Percentiles rank a stretch among this genome's conserved stretches.
Evolutionary conservation across 257 asterid species (phyloP).

Genomic region (Solanum habrochaites): DNA sequence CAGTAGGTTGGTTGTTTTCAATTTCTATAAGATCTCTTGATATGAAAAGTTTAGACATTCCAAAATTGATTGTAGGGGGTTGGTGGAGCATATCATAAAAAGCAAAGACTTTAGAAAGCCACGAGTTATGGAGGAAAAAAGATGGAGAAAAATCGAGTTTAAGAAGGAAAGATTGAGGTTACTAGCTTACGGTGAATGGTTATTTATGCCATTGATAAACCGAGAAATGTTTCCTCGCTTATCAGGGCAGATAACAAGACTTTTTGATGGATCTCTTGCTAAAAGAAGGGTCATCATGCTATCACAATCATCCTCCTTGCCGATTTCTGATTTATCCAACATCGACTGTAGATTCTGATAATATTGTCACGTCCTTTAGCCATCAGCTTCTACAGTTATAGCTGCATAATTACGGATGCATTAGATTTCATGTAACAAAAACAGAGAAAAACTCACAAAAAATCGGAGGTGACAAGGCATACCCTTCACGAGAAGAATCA

Average conservation of each 20-base stretch:
- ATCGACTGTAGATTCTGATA: conserved; percentile 75
- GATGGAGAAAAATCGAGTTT: conserved; percentile 5
- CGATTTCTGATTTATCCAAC: conserved; percentile 68
- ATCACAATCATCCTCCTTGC: conserved; percentile 69
- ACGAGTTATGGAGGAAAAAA: not conserved
- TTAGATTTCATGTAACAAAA: not conserved
- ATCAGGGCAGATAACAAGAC: conserved; percentile 81
- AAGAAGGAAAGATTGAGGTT: too few species aligned
- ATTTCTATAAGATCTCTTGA: not conserved
- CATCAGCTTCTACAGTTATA: conserved; percentile 87
- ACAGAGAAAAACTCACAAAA: not conserved
- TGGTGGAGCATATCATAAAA: not conserved
- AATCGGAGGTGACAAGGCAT: conserved; percentile 1
- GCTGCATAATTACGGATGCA: conserved; percentile 30
- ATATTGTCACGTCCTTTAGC: conserved; percentile 65
- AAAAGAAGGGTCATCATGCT: conserved; percentile 88
- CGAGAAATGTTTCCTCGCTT: conserved; percentile 72
- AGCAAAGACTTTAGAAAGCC: not conserved
- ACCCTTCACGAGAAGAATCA: conserved; percentile 88
- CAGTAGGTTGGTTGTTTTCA: not conserved
- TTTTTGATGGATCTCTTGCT: conserved; percentile 40
- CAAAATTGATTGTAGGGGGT: not conserved
- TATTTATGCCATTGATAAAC: conserved; percentile 78
- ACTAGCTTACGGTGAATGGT: conserved; percentile 55
- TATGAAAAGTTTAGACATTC: not conserved